Conservation (phyloP, 169 alveolate species). For the Plasmodium relictum region DNA sequence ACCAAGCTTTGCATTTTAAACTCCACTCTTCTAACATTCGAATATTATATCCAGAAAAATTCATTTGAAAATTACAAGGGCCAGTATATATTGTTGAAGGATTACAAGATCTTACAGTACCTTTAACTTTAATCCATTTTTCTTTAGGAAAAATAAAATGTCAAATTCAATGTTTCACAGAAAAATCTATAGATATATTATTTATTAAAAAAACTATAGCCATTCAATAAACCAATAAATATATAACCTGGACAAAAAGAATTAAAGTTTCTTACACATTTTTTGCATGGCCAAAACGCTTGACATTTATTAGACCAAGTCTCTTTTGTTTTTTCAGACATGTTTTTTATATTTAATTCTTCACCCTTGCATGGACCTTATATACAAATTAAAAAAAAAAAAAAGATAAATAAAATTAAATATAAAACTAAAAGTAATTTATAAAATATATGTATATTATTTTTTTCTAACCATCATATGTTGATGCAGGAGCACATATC, state of each 20-base stretch:
- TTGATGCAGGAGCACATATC: slow-evolving; percentile 71
- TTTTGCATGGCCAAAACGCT: slow-evolving; percentile 86
- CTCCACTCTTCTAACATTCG: slow-evolving; percentile 75
- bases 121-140: slow-evolving; percentile 63
- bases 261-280: slow-evolving; percentile 81
- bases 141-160: slow-evolving; percentile 24
- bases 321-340: slow-evolving; percentile 80
- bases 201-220: slow-evolving; percentile 3
- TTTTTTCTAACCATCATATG: slow-evolving; percentile 54
- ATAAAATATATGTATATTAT: slow-evolving; percentile 14
- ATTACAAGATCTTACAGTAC: slow-evolving; percentile 57
- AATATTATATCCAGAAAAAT: slow-evolving; percentile 59
- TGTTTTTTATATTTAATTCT: slow-evolving; percentile 78
- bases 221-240: slow-evolving; percentile 7
- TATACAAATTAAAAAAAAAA: not conserved
- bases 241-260: slow-evolving; percentile 83
- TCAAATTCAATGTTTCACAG: not conserved
- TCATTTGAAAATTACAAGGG: slow-evolving; percentile 54
- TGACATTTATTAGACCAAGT: slow-evolving; percentile 82
- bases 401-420: slow-evolving; percentile 20
- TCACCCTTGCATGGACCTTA: slow-evolving; percentile 87
- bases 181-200: not conserved
- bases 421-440: not conserved
- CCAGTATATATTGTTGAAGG: slow-evolving; percentile 54
- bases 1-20: slow-evolving; percentile 75